Percentiles rank a stretch among this genome's conserved stretches.
phyloP scores from a whole-genome alignment of 129 eudicot genomes.

The Flaveria brownii region DNA sequence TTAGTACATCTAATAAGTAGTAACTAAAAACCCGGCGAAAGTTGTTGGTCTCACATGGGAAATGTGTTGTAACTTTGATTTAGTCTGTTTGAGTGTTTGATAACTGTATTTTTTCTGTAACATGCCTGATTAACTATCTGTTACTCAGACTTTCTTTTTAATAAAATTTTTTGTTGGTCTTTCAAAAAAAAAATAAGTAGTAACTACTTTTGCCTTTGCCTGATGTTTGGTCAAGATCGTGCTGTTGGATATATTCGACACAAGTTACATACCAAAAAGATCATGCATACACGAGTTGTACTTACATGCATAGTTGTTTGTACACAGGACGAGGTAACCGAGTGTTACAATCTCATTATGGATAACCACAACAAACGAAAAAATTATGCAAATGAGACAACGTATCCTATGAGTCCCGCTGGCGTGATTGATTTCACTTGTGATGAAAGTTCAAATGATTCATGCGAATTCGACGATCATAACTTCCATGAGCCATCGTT shows the following conservation, averaged over 20 bases:
- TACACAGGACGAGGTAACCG: conserved; percentile 51
- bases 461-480: conserved; percentile 22
- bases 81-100: too few species aligned
- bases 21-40: too few species aligned
- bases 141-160: too few species aligned
- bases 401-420: conserved; percentile 43
- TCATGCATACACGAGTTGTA: neutral
- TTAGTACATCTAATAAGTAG: neutral
- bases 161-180: too few species aligned
- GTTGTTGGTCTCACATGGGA: too few species aligned
- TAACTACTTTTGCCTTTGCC: conserved; percentile 5
- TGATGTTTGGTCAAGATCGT: conserved; percentile 22
- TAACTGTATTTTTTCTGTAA: too few species aligned
- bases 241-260: neutral
- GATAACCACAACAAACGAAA: conserved; percentile 42
- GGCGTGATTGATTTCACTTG: conserved; percentile 63
- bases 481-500: conserved; percentile 18
- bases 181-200: too few species aligned
- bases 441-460: conserved; percentile 42
- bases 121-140: too few species aligned
- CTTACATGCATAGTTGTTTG: neutral
- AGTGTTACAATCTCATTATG: conserved; percentile 47
- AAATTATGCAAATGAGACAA: conserved; percentile 9
- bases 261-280: neutral
- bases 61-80: too few species aligned